Base-by-base conservation (phyloP, 495 filamentous ascomycete genomes). In the Paragyromitra xinjiangensis region DNA sequence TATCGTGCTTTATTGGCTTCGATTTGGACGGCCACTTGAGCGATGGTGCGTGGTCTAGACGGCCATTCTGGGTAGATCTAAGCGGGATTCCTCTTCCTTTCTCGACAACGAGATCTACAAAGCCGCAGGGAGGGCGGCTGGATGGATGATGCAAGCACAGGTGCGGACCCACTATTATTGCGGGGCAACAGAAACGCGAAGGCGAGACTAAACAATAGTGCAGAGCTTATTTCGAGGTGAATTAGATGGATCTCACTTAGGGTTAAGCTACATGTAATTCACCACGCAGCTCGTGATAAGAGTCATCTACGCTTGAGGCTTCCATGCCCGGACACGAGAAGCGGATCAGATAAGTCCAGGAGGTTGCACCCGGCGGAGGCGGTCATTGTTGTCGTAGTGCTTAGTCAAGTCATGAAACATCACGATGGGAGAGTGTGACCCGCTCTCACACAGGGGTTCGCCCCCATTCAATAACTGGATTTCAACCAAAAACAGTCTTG, bases 141-240 rank as follows among this genome's bases (percentile, higher is more conserved):
- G 61, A 19, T 64, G 29, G 29, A 34, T 34, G 61, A 45, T 64
- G 61, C 61, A 64, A 34, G 29, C 29, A 3, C 29, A 34, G 29
- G 9, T 44, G 55, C 24, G 39, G 59, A 63, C 37, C 59, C 59
- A 63, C 59, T 44, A 19, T 12, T 63, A 19, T 12, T 63, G 59
- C 37, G 59, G 59, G 59, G 59, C 59, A 19, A 3, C 6, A 19
- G n/a, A 11, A 44, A 22, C 8, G 37, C 24, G 29, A 29, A 16
- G 2, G 4, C 3, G 34, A 59, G 55, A 40, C 58, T 40, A 62
- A 63, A 22, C 37, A 61, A n/a, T 59, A 40, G 29, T 50, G 55
- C 8, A 64, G 59, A 72, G 69, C 69, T 72, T 72, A 64, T 72
- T 72, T 64, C 48, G 34, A 64, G 56, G 69, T 39, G 26, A 16